A percentile compares a stretch with the other conserved stretches of the same genome.
phyloP scores from a whole-genome alignment of 345 rosid species.

The Corymbia maculata region DNA sequence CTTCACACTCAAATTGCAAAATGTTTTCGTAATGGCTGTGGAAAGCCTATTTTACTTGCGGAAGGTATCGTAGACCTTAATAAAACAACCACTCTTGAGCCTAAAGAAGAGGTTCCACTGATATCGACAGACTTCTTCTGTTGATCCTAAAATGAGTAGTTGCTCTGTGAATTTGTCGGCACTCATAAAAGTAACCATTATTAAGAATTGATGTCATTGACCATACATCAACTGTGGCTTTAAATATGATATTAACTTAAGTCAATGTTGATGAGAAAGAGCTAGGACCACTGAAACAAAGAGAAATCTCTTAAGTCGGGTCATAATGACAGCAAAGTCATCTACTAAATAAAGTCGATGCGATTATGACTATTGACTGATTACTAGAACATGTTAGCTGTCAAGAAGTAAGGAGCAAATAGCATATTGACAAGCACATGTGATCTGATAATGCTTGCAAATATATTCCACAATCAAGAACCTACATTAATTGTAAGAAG shows the following conservation, averaged over 20 bases:
- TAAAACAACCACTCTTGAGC: neutral
- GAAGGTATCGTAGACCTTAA: neutral
- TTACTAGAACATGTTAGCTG: too few relatives aligned
- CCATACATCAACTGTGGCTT: neutral
- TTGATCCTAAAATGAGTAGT: neutral
- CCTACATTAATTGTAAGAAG: too few relatives aligned
- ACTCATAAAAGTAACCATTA: neutral
- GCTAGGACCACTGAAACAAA: neutral
- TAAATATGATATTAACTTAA: neutral
- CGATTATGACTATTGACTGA: neutral
- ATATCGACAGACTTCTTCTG: neutral
- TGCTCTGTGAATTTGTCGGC: neutral
- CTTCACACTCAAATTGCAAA: neutral
- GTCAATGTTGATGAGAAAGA: neutral
- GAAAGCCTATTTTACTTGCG: neutral
- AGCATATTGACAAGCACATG: neutral
- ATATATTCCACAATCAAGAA: too few relatives aligned
- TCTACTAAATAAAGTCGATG: neutral
- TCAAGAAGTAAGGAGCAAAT: neutral
- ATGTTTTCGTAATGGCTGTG: neutral
- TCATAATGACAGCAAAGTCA: neutral
- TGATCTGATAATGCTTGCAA: neutral
- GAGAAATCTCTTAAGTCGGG: neutral
- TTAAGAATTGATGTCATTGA: neutral
- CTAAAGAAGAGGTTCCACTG: neutral